phyloP scores from a whole-genome alignment of 2,329 filamentous ascomycete genomes.

The Talaromyces marneffei region DNA sequence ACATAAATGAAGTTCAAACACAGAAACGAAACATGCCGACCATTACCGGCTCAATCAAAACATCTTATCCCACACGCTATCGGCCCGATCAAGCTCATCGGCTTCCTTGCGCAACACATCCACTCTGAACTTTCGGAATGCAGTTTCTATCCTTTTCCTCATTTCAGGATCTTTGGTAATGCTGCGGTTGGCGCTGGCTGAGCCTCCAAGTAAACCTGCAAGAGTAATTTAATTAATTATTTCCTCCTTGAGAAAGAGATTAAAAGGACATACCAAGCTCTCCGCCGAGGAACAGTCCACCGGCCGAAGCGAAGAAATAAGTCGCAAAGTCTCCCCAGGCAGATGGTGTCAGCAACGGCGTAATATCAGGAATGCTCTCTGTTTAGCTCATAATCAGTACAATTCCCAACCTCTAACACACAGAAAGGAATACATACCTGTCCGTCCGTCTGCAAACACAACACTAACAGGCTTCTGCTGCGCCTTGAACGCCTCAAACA shows the following conservation, averaged over 20 bases:
- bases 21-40: no score
- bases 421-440: conserved; percentile 36
- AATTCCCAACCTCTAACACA: background rate
- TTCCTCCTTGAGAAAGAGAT: background rate
- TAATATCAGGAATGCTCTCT: conserved; percentile 60
- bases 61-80: conserved; percentile 24
- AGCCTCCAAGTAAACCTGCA: conserved; percentile 52
- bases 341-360: conserved; percentile 52
- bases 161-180: conserved; percentile 52
- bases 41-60: conserved; percentile 14
- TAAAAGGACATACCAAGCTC: conserved; percentile 40
- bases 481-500: conserved; percentile 58
- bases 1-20: background rate
- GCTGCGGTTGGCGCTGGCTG: conserved; percentile 47
- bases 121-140: conserved; percentile 57
- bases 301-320: conserved; percentile 57
- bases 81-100: conserved; percentile 46
- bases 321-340: conserved; percentile 56
- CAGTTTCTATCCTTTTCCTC: conserved; percentile 54
- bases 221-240: background rate
- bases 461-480: conserved; percentile 58
- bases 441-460: conserved; percentile 56
- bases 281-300: conserved; percentile 59
- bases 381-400: conserved; percentile 11
- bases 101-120: conserved; percentile 59